Percentiles rank a stretch among this genome's conserved stretches.
phyloP scores from a whole-genome alignment of 148 eudicot genomes.

The Diospyros kaki region DNA sequence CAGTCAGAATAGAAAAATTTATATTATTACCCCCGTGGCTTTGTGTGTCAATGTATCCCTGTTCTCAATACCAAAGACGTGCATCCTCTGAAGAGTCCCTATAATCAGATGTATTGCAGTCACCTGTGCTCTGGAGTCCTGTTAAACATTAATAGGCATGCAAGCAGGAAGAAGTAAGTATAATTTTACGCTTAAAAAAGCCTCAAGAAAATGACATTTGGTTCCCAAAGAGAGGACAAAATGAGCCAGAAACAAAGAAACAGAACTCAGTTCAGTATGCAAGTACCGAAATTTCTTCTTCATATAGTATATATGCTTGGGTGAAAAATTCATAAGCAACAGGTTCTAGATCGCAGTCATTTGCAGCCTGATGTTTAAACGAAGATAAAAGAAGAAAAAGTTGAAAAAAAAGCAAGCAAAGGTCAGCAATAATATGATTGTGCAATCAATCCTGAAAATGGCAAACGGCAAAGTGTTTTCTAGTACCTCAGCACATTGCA shows the following conservation, averaged over 20 bases:
- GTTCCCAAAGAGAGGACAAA: slow-evolving; percentile 3
- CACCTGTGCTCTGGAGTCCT: slow-evolving; percentile 97
- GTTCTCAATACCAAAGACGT: slow-evolving; percentile 89
- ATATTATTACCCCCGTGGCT: slow-evolving; percentile 85
- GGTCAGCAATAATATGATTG: slow-evolving; percentile 13
- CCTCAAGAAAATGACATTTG: neutral
- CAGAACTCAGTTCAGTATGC: slow-evolving; percentile 5
- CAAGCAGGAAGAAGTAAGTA: slow-evolving; percentile 19
- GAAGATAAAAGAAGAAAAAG: too few relatives aligned
- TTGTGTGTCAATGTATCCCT: slow-evolving; percentile 97
- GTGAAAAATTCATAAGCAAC: slow-evolving; percentile 98
- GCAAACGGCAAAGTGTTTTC: slow-evolving; percentile 4
- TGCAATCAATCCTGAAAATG: slow-evolving; percentile 6
- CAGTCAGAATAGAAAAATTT: neutral
- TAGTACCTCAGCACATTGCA: slow-evolving; percentile 94
- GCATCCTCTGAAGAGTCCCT: slow-evolving; percentile 95
- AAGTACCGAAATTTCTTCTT: slow-evolving; percentile 94
- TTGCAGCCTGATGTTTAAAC: slow-evolving; percentile 64
- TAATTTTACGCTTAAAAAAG: neutral
- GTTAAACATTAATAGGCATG: slow-evolving; percentile 13
- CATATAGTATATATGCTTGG: slow-evolving; percentile 94
- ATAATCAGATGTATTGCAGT: slow-evolving; percentile 81
- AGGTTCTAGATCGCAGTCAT: slow-evolving; percentile 90
- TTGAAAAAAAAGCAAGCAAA: slow-evolving; percentile 13
- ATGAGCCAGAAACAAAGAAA: neutral